Evolutionary conservation across 331 rosid genomes (phyloP), one percentile per base, ranked within the genome.

Genomic region (Pyrus hybrid): DNA sequence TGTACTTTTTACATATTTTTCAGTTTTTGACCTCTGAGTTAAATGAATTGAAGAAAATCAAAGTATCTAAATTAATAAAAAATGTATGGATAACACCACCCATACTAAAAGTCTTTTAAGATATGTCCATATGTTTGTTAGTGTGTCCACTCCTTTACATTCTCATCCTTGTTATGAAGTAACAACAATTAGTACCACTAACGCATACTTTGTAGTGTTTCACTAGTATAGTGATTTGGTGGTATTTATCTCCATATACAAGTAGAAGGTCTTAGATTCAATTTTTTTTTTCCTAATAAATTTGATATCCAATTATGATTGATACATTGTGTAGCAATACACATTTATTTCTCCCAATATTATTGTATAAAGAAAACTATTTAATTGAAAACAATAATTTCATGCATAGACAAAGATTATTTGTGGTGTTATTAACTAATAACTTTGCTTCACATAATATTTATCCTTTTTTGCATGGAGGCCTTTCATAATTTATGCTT

Each of bases 1-100:
- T 3, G 2, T 9, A 9, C 0, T 0, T 37, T 37, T 37, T 1
- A 37, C 13, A 37, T 0, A 37, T 0, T 37, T 37, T 2, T 37
- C 45, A 9, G 1, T 3, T 37, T 37, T 37, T 37, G 3, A 2
- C 0, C 45, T 0, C 0, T 37, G 1, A 9, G 4, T 37, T 0
- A 4, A 9, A 37, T 37, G 4, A 37, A 37, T 37, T 37, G 11
- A 37, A 37, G 13, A 37, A 37, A 37, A 37, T 37, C 0, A 37
- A 9, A 37, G 13, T 37, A 2, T 10, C 4, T 37, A 9, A 37
- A 37, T 37, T 37, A 37, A 37, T 2, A 37, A 9, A 0, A 1
- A 37, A 1, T 37, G 45, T 37, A 4, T 37, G 4, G 0, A 37
- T 37, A 37, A 3, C 4, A 37, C 4, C 0, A 37, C 13, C 45